Percentiles rank a stretch among this genome's conserved stretches.
Conservation (phyloP, 2,329 filamentous ascomycete species). For the Nigrospora sphaerica region DNA sequence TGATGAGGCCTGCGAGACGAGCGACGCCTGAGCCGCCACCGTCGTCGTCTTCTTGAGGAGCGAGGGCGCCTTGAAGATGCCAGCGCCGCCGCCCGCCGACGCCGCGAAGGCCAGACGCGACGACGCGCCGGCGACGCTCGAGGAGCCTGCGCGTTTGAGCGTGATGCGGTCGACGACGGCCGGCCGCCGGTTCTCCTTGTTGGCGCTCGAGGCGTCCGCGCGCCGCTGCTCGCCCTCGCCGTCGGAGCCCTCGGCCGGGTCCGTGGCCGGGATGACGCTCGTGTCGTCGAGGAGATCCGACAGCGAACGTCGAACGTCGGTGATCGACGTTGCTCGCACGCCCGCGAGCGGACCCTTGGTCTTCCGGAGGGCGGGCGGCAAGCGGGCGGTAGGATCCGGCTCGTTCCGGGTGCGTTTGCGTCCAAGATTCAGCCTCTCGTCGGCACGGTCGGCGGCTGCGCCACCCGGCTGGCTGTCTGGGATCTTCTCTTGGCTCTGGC, state of each 20-base stretch:
- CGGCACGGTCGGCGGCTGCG: not conserved
- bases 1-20: conserved; percentile 28
- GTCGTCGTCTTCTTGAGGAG: conserved; percentile 70
- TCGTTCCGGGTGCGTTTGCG: conserved; percentile 22
- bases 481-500: conserved; percentile 26
- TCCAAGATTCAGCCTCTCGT: conserved; percentile 21
- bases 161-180: conserved; percentile 67
- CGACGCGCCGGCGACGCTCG: conserved; percentile 22
- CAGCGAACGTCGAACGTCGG: conserved; percentile 76
- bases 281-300: conserved; percentile 59
- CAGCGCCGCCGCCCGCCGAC: conserved; percentile 24
- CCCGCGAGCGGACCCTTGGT: conserved; percentile 40
- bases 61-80: conserved; percentile 59
- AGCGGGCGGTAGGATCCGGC: conserved; percentile 29
- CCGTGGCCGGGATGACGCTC: conserved; percentile 39
- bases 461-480: conserved; percentile 44
- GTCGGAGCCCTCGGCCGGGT: conserved; percentile 40
- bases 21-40: conserved; percentile 33
- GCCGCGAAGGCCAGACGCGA: conserved; percentile 51
- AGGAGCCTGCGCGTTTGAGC: conserved; percentile 51
- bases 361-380: conserved; percentile 54
- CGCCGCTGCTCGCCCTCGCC: conserved; percentile 40
- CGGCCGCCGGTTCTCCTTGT: conserved; percentile 42
- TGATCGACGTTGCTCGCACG: conserved; percentile 66
- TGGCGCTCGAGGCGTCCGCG: conserved; percentile 13